phyloP scores from a whole-genome alignment of 768 basidiomycete species.

The Boletus speciosus region DNA sequence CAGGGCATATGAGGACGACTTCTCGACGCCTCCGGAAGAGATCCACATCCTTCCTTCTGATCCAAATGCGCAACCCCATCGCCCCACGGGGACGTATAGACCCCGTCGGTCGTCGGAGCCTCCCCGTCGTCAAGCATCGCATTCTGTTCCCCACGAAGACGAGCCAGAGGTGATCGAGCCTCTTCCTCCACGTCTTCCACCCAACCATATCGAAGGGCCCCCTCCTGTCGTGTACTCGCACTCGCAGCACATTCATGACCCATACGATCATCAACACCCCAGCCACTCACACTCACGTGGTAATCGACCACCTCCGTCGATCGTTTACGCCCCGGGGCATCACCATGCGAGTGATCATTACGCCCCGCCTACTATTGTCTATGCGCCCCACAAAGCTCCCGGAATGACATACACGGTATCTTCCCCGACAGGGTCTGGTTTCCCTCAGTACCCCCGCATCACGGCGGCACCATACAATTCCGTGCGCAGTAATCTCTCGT shows the following conservation, averaged over 20 bases:
- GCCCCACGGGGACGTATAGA: slow-evolving; percentile 26
- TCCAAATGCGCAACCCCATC: slow-evolving; percentile 35
- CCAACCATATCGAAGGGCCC: slow-evolving; percentile 20
- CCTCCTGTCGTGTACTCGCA: slow-evolving; percentile 36
- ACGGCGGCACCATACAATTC: slow-evolving; percentile 43
- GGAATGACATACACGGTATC: slow-evolving; percentile 70
- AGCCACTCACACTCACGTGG: slow-evolving; percentile 37
- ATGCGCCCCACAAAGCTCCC: slow-evolving; percentile 53
- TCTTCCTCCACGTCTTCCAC: slow-evolving; percentile 30
- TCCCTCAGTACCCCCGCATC: slow-evolving; percentile 41
- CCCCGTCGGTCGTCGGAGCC: slow-evolving; percentile 32
- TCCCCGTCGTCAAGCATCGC: slow-evolving; percentile 19
- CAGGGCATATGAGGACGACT: slow-evolving; percentile 18
- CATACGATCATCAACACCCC: slow-evolving; percentile 30
- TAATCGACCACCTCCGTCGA: slow-evolving; percentile 48
- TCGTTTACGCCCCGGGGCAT: slow-evolving; percentile 53
- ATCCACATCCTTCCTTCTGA: slow-evolving; percentile 60
- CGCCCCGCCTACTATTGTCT: slow-evolving; percentile 56
- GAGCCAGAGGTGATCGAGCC: slow-evolving; percentile 34
- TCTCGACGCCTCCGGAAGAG: slow-evolving; percentile 48
- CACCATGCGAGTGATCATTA: slow-evolving; percentile 49
- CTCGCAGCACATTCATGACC: slow-evolving; percentile 38
- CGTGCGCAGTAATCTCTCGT: slow-evolving; percentile 33
- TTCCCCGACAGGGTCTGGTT: slow-evolving; percentile 41
- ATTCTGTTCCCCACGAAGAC: slow-evolving; percentile 17